Evolutionary conservation across 2,329 filamentous ascomycete genomes (phyloP).

Genomic region (Pseudofabraea citricarpa): DNA sequence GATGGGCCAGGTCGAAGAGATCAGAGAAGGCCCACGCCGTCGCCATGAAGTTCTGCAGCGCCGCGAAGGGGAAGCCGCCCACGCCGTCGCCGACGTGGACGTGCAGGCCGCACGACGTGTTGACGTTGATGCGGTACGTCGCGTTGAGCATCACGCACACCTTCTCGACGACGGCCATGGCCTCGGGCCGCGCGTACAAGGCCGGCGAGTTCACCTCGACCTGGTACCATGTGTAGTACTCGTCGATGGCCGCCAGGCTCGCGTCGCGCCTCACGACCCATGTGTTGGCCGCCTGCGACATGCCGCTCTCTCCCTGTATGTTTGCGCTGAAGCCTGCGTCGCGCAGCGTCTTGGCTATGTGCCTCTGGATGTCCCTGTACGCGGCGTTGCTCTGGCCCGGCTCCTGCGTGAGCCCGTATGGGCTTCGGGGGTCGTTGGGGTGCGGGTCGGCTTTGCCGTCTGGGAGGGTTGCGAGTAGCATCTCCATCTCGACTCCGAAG

Average conservation of each 20-base stretch:
- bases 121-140: conserved; percentile 17
- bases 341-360: conserved; percentile 4
- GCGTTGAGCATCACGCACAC: conserved; percentile 7
- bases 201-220: conserved; percentile 18
- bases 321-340: conserved; percentile 1
- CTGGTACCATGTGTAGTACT: conserved; percentile 6
- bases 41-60: conserved; percentile 25
- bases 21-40: conserved; percentile 23
- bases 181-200: conserved; percentile 4
- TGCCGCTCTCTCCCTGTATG: conserved; percentile 1
- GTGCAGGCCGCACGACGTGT: conserved; percentile 22
- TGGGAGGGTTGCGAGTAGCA: conserved; percentile 10
- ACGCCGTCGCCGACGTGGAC: conserved; percentile 26
- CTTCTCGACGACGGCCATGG: conserved; percentile 2
- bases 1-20: conserved; percentile 22
- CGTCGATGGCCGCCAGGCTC: not conserved
- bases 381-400: not conserved
- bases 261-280: not conserved
- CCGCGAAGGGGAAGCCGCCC: conserved; percentile 16
- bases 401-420: not conserved
- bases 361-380: not conserved
- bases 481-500: conserved; percentile 20
- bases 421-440: conserved; percentile 1
- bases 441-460: conserved; percentile 6
- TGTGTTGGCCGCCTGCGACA: not conserved